Percentiles rank a stretch among this genome's conserved stretches.
Evolutionary conservation across 345 rosid genomes (phyloP).

Genomic region (Dimocarpus longan): DNA sequence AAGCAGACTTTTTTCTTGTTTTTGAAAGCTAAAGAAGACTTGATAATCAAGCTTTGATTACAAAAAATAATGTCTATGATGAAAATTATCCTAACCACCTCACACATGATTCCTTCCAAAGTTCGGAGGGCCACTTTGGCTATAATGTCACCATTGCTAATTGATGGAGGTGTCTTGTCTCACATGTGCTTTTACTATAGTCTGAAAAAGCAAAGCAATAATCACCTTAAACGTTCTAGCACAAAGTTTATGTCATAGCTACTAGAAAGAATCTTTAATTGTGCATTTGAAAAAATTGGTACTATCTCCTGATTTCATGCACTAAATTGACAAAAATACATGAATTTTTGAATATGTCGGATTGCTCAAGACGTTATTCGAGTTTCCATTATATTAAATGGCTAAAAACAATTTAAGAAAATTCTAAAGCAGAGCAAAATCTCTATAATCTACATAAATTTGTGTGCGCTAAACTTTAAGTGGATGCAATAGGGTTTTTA

Average conservation of each 20-base stretch:
- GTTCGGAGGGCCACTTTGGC: background rate
- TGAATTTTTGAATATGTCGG: background rate
- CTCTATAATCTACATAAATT: background rate
- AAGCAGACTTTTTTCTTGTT: background rate
- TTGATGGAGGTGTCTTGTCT: background rate
- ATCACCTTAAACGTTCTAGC: background rate
- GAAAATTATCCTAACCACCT: constrained; percentile 11
- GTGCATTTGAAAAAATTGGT: background rate
- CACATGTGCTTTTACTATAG: background rate
- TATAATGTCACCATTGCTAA: background rate
- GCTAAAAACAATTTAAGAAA: too few species aligned
- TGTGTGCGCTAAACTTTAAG: background rate
- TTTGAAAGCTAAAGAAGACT: background rate
- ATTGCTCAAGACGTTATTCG: background rate
- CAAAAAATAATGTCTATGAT: background rate
- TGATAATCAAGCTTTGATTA: constrained; percentile 2
- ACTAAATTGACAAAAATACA: background rate
- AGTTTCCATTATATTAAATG: background rate
- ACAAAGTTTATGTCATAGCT: background rate
- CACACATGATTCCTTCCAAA: background rate
- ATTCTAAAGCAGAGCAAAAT: too few species aligned
- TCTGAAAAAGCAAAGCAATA: background rate
- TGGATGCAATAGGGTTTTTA: background rate
- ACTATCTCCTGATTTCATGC: background rate
- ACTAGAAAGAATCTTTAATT: background rate